Evolutionary conservation across 768 basidiomycete species (phyloP).

Genomic region (Leccinum sublutescens): DNA sequence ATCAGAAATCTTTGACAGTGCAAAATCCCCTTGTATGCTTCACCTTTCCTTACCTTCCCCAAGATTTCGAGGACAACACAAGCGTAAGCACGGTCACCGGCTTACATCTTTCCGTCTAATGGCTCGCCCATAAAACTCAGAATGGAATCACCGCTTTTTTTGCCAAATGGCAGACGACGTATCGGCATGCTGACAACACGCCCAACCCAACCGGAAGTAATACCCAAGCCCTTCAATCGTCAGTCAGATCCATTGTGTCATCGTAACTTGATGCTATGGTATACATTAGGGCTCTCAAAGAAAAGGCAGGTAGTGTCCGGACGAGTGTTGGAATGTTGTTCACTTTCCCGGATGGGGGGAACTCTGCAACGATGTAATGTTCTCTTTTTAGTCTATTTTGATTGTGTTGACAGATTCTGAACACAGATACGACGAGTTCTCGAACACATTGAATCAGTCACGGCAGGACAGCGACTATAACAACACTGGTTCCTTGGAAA

Average conservation of each 20-base stretch:
- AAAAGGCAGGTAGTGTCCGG: constrained; percentile 11
- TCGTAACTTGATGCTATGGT: not conserved
- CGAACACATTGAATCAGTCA: constrained; percentile 25
- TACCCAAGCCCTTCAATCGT: constrained; percentile 15
- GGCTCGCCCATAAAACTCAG: constrained; percentile 3
- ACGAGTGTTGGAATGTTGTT: constrained; percentile 21
- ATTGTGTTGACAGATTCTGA: not conserved
- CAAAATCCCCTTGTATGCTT: constrained; percentile 22
- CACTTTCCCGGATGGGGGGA: constrained; percentile 14
- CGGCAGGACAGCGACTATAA: constrained; percentile 8
- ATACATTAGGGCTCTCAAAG: constrained; percentile 16
- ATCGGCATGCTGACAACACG: constrained; percentile 15
- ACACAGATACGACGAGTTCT: constrained; percentile 30
- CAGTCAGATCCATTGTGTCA: not conserved
- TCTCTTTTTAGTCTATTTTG: not conserved
- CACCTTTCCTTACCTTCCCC: constrained; percentile 15
- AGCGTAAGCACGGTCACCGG: constrained; percentile 4
- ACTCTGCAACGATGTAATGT: constrained; percentile 13
- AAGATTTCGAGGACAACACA: constrained; percentile 17
- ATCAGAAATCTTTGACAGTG: constrained; percentile 8
- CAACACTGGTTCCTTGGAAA: constrained; percentile 22
- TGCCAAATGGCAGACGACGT: constrained; percentile 20
- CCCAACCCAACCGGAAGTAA: constrained; percentile 14
- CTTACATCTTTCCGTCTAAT: not conserved
- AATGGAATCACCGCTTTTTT: constrained; percentile 15